A percentile compares a stretch with the other conserved stretches of the same genome.
phyloP scores from a whole-genome alignment of 2,329 filamentous ascomycete species.

The Trichoderma atrobrunneum region DNA sequence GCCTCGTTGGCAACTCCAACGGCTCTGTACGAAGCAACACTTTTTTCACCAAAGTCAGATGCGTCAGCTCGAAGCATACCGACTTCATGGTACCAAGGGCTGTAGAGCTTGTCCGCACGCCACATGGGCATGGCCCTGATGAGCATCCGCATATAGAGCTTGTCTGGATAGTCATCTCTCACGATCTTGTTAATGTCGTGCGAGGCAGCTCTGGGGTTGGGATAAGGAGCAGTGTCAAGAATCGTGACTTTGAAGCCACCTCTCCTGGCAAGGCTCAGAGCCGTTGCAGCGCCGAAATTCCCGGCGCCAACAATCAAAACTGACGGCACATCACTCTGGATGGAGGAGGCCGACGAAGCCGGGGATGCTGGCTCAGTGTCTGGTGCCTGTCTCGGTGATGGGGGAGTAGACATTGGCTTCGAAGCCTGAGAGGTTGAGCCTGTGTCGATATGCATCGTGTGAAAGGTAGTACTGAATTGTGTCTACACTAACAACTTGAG shows the following conservation, averaged over 20 bases:
- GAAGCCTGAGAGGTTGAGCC: not conserved
- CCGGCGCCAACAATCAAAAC: constrained; percentile 43
- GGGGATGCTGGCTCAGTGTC: constrained; percentile 13
- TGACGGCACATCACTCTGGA: constrained; percentile 8
- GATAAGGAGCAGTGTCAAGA: constrained; percentile 36
- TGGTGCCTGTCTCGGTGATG: not conserved
- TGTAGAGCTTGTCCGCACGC: constrained; percentile 49
- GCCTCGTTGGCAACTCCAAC: constrained; percentile 41
- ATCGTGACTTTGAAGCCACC: constrained; percentile 34
- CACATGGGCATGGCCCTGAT: constrained; percentile 40
- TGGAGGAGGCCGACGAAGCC: constrained; percentile 16
- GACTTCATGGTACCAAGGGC: constrained; percentile 53
- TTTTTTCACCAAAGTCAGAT: constrained; percentile 42
- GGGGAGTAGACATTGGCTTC: constrained; percentile 1
- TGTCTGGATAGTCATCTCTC: constrained; percentile 42
- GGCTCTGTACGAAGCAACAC: constrained; percentile 39
- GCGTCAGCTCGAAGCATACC: constrained; percentile 49
- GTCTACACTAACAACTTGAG: not conserved
- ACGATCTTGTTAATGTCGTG: constrained; percentile 49
- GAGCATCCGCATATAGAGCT: constrained; percentile 41
- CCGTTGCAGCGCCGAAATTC: constrained; percentile 45
- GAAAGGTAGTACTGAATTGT: too few species aligned
- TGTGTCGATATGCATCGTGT: constrained; percentile 20
- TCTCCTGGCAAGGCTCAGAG: constrained; percentile 34
- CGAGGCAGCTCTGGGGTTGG: constrained; percentile 42